A percentile compares a stretch with the other conserved stretches of the same genome.
Evolutionary conservation across 2,329 filamentous ascomycete genomes (phyloP).

Genomic region (Ilyonectria mors-panacis): DNA sequence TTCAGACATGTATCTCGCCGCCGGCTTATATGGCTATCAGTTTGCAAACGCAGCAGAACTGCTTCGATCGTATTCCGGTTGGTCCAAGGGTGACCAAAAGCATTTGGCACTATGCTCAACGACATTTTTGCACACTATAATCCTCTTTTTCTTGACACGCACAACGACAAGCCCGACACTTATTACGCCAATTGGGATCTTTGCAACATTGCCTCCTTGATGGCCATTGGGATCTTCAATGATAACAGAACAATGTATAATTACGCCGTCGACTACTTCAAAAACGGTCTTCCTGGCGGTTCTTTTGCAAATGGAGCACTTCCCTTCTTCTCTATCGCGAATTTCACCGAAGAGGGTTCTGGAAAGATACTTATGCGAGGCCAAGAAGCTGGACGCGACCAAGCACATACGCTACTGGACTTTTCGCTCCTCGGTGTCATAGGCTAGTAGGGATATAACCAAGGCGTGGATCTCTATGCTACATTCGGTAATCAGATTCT

Average conservation of each 20-base stretch:
- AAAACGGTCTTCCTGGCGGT: constrained; percentile 56
- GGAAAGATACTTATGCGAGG: constrained; percentile 46
- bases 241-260: constrained; percentile 60
- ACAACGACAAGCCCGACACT: constrained; percentile 18
- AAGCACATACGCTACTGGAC: constrained; percentile 60
- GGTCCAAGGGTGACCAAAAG: constrained; percentile 38
- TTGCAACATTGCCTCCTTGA: constrained; percentile 58
- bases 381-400: constrained; percentile 52
- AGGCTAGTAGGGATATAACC: constrained; percentile 59
- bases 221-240: constrained; percentile 59
- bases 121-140: constrained; percentile 11
- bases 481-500: constrained; percentile 21
- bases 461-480: constrained; percentile 58
- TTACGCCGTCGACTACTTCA: constrained; percentile 58
- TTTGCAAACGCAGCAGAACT: constrained; percentile 62
- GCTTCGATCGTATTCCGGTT: constrained; percentile 53
- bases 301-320: constrained; percentile 48
- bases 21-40: constrained; percentile 61
- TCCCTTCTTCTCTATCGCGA: constrained; percentile 47
- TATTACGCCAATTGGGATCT: constrained; percentile 47
- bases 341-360: constrained; percentile 48
- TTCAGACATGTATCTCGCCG: constrained; percentile 49
- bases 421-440: constrained; percentile 57
- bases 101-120: constrained; percentile 20
- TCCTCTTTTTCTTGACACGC: constrained; percentile 13